A percentile compares a stretch with the other conserved stretches of the same genome.
phyloP scores from a whole-genome alignment of 2,329 filamentous ascomycete genomes.

The Cladophialophora immunda region DNA sequence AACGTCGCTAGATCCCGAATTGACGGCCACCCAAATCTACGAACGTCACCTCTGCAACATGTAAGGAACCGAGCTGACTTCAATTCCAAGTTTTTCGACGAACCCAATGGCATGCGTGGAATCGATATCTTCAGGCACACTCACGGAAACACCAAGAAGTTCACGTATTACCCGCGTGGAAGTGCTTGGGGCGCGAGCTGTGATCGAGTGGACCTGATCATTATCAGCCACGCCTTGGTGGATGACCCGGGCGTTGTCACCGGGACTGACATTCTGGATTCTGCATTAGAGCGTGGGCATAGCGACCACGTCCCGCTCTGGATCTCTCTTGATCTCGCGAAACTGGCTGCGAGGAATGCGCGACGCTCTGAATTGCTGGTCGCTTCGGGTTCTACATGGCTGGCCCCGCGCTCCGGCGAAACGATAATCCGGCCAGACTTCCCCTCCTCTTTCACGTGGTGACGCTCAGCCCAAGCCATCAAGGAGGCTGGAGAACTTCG shows the following conservation, averaged over 20 bases:
- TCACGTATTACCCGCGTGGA: slow-evolving; percentile 59
- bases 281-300: slow-evolving; percentile 55
- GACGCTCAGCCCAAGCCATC: not conserved
- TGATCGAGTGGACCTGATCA: slow-evolving; percentile 63
- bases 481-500: not conserved
- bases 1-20: slow-evolving; percentile 57
- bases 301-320: slow-evolving; percentile 65
- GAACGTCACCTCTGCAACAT: slow-evolving; percentile 57
- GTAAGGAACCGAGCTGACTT: slow-evolving; percentile 62
- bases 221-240: slow-evolving; percentile 54
- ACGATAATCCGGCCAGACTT: slow-evolving; percentile 10
- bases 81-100: slow-evolving; percentile 57
- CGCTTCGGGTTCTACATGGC: not conserved
- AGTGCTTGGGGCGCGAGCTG: slow-evolving; percentile 60
- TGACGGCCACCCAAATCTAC: slow-evolving; percentile 60
- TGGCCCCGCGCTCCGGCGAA: not conserved
- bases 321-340: slow-evolving; percentile 44
- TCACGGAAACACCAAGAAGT: slow-evolving; percentile 53
- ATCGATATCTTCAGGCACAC: slow-evolving; percentile 61
- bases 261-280: slow-evolving; percentile 53
- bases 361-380: not conserved
- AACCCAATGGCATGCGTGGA: slow-evolving; percentile 45
- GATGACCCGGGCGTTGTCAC: slow-evolving; percentile 47
- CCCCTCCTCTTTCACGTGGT: not conserved
- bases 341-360: slow-evolving; percentile 2